A percentile compares a stretch with the other conserved stretches of the same genome.
Conservation (phyloP, 2,329 filamentous ascomycete species). For the Cryphonectria japonica region DNA sequence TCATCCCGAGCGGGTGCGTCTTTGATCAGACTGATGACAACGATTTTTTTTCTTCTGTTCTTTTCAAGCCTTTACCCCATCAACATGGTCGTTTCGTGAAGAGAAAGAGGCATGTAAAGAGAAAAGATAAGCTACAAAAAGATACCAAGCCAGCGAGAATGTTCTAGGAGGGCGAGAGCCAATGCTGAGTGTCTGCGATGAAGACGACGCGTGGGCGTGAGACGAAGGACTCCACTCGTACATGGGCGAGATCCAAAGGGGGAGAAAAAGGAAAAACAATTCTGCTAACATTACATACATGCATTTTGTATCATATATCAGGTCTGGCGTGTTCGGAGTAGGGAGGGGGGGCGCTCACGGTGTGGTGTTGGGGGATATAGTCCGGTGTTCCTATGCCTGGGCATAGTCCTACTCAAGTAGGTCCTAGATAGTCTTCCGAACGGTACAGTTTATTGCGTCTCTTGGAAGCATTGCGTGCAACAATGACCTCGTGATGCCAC, state of each 20-base stretch:
- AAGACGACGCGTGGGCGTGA: neutral
- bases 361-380: conserved; percentile 15
- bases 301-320: conserved; percentile 28
- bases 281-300: conserved; percentile 21
- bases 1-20: neutral
- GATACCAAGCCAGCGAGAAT: neutral
- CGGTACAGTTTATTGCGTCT: conserved; percentile 2
- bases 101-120: neutral
- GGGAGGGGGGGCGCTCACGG: neutral
- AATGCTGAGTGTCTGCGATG: neutral
- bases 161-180: neutral
- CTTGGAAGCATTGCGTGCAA: conserved; percentile 1
- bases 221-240: neutral
- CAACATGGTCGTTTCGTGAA: neutral
- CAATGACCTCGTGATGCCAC: neutral
- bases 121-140: neutral
- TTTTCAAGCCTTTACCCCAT: neutral
- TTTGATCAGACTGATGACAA: neutral
- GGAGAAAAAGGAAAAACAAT: conserved; percentile 3
- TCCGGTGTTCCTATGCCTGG: conserved; percentile 3
- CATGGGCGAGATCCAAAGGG: neutral
- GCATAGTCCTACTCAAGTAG: neutral
- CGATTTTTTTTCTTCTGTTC: neutral
- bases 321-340: conserved; percentile 17
- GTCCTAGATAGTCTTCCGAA: conserved; percentile 3